Evolutionary conservation across 2,329 filamentous ascomycete genomes (phyloP), one percentile per base, ranked within the genome.

Genomic region (Pseudocercospora musae): DNA sequence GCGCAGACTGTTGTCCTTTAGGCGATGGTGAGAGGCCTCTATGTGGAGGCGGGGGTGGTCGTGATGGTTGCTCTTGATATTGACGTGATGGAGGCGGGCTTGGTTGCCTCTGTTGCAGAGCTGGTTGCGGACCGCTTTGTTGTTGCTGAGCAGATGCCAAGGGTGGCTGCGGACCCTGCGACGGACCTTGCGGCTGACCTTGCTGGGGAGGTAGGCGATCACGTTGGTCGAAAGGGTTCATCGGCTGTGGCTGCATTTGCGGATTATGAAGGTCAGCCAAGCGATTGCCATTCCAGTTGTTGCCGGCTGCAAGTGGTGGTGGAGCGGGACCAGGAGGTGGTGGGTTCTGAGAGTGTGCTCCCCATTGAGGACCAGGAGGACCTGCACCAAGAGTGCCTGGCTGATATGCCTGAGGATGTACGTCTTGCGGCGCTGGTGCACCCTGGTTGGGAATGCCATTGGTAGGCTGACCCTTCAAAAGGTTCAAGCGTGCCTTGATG

Each of bases 381-480:
- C 90, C 91, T 68, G 90, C 90, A 42, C 73, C 73, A 58, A 95
- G 89, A 46, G 90, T 90, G 53, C 88, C 86, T 58, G 88, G 86
- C 77, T 96, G 92, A 72, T 98, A 98, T 6, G 93, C 91, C 73
- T 96, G 92, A 55, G 94, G 94, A 75, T 98, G 93, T 21, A 98
- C 92, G 77, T 99, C 95, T 72, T 96, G 94, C 7, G 95, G 94
- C 71, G 95, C 86, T n/a, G 94, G 93, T 57, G 89, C 91, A 69
- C 84, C 88, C 71, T 89, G 90, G 64, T 89, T 86, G 42, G 85
- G 83, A 70, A 89, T 82, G 64, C 91, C 88, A 73, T 87, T 89
- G 65, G 80, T 78, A 11, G 87, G 84, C 70, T 90, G 89, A 18
- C 91, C 91, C 62, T 95, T 90, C 61, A 99, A 85, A 52, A 99